Evolutionary conservation across 352 stramenopile genomes (phyloP).

Genomic region (Saprolegnia diclina): DNA sequence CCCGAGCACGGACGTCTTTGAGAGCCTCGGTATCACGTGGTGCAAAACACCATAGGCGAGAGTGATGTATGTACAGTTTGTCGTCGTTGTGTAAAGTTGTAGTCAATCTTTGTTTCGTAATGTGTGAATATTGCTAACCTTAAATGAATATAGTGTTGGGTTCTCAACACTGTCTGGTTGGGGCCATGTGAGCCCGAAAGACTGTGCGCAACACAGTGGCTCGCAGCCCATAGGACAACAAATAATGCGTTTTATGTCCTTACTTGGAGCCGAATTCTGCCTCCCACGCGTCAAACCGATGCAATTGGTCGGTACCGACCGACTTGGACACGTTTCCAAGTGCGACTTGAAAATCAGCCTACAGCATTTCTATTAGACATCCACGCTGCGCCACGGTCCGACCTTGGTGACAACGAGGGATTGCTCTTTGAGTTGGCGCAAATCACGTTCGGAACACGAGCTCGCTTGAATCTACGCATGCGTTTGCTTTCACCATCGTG

Average conservation of each 20-base stretch:
- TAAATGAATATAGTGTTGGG: no score
- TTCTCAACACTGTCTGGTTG: no score
- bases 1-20: background rate
- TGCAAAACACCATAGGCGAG: constrained; percentile 1
- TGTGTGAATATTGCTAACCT: no score
- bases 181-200: no score
- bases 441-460: constrained; percentile 29
- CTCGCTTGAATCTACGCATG: constrained; percentile 32
- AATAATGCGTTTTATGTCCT: background rate
- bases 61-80: no score
- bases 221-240: no score
- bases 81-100: no score
- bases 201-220: no score
- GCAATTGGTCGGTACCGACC: constrained; percentile 65
- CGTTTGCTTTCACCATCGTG: no score
- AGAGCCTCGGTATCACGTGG: constrained; percentile 9
- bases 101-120: no score
- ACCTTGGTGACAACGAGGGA: constrained; percentile 62
- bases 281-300: constrained; percentile 71
- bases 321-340: constrained; percentile 80
- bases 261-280: constrained; percentile 81
- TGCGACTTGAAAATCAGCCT: constrained; percentile 52
- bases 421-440: constrained; percentile 45
- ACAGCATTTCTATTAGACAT: background rate
- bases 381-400: constrained; percentile 5